Conservation (phyloP, 192 early-diverging fungal genomes). For the Rhizophagus clarus region DNA sequence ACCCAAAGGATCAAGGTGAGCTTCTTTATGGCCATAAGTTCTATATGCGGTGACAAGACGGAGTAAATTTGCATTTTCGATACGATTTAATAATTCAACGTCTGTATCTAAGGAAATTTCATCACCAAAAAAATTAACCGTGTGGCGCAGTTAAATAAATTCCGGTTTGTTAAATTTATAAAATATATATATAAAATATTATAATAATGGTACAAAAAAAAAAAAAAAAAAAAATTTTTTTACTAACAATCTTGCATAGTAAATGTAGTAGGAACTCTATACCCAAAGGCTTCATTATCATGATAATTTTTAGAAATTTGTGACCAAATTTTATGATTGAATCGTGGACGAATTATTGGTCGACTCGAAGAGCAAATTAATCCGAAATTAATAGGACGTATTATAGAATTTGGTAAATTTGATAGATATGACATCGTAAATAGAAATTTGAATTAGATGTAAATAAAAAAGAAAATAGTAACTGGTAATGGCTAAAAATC, state of each 20-base stretch:
- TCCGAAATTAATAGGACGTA: not conserved
- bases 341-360: not conserved
- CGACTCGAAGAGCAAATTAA: not conserved
- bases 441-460: not conserved
- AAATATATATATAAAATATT: too few species aligned
- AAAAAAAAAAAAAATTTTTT: too few species aligned
- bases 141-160: not conserved
- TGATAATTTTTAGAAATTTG: slow-evolving; percentile 56
- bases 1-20: slow-evolving; percentile 85
- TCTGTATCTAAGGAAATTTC: slow-evolving; percentile 56
- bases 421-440: not conserved
- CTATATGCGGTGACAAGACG: slow-evolving; percentile 82
- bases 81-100: slow-evolving; percentile 82
- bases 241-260: slow-evolving; percentile 77
- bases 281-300: slow-evolving; percentile 85
- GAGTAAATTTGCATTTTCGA: slow-evolving; percentile 79
- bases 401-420: not conserved
- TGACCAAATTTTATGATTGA: not conserved
- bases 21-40: slow-evolving; percentile 78
- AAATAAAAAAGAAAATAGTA: too few species aligned
- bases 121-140: not conserved
- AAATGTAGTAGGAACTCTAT: slow-evolving; percentile 71
- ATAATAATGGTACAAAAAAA: too few species aligned
- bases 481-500: too few species aligned
- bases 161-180: too few species aligned